Percentiles rank a stretch among this genome's conserved stretches.
Conservation (phyloP, 169 alveolate genomes). For the Plasmodium coatneyi region DNA sequence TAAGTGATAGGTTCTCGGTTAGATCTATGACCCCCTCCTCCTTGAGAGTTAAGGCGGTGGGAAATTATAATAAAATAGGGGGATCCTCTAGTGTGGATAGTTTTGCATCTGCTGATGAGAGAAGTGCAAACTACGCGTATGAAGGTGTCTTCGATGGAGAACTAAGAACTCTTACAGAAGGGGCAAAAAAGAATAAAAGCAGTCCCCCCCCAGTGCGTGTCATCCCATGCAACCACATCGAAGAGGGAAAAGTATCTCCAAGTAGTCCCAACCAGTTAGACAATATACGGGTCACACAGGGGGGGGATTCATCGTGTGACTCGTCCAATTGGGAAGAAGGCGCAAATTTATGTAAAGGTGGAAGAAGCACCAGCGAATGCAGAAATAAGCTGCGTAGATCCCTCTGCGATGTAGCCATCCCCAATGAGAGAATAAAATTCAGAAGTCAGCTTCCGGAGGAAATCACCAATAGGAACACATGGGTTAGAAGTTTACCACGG, state of each 20-base stretch:
- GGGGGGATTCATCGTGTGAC: neutral
- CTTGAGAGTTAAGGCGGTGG: neutral
- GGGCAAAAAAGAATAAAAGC: neutral
- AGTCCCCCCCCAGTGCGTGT: neutral
- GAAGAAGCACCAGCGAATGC: neutral
- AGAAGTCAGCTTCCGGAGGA: neutral
- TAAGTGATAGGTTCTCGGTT: conserved; percentile 4
- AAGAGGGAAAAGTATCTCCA: neutral
- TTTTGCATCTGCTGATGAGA: neutral
- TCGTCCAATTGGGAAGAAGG: neutral
- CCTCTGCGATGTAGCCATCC: neutral
- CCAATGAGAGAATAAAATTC: neutral
- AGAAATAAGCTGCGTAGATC: neutral
- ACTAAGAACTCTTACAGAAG: neutral
- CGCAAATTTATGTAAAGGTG: neutral
- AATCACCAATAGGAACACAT: neutral
- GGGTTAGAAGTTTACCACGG: neutral
- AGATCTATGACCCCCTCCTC: conserved; percentile 28
- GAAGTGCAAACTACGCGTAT: neutral
- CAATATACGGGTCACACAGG: neutral
- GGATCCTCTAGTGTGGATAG: neutral
- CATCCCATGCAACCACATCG: neutral
- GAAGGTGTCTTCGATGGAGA: neutral
- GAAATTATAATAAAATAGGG: neutral
- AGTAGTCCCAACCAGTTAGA: neutral